Percentiles rank a stretch among this genome's conserved stretches.
These are phyloP conservation scores for Debaryomyces psychrophilus DNA, from an alignment of 1,139 yeast species.

Conservation along the genomic window DNA sequence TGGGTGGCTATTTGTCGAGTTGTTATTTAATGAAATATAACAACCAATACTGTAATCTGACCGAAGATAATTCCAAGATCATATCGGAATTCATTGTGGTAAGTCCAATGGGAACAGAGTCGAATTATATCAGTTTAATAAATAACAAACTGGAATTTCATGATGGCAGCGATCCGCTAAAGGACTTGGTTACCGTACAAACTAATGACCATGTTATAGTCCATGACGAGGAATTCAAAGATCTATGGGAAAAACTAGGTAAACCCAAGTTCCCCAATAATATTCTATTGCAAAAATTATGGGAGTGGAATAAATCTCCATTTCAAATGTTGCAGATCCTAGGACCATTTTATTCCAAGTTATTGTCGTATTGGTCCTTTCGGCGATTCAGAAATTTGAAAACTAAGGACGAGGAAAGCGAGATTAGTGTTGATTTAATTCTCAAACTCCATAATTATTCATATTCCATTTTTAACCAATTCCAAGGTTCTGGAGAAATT, in stretches of 20 bases:
- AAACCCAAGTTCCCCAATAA: constrained; percentile 44
- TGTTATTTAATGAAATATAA: constrained; percentile 48
- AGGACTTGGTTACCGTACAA: constrained; percentile 29
- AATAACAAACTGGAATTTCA: constrained; percentile 38
- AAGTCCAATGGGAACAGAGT: constrained; percentile 54
- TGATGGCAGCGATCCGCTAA: constrained; percentile 33
- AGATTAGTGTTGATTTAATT: constrained; percentile 27
- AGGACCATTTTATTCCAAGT: constrained; percentile 47
- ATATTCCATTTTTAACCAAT: constrained; percentile 48
- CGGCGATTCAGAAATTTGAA: constrained; percentile 40
- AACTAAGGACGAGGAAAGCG: constrained; percentile 18
- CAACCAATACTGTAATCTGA: constrained; percentile 17
- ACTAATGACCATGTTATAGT: constrained; percentile 18
- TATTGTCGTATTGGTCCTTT: constrained; percentile 48
- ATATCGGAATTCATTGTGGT: constrained; percentile 39
- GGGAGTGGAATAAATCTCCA: constrained; percentile 47
- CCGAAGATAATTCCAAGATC: constrained; percentile 15
- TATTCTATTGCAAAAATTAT: constrained; percentile 34
- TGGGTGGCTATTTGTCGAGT: constrained; percentile 49
- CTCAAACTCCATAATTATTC: constrained; percentile 46
- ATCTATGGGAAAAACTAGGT: constrained; percentile 40
- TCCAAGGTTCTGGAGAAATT: constrained; percentile 48
- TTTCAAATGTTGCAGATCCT: constrained; percentile 42
- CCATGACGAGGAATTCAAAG: constrained; percentile 24
- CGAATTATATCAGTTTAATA: constrained; percentile 39